phyloP scores from a whole-genome alignment of 1,139 yeast genomes.

The Taphrina flavorubra region DNA sequence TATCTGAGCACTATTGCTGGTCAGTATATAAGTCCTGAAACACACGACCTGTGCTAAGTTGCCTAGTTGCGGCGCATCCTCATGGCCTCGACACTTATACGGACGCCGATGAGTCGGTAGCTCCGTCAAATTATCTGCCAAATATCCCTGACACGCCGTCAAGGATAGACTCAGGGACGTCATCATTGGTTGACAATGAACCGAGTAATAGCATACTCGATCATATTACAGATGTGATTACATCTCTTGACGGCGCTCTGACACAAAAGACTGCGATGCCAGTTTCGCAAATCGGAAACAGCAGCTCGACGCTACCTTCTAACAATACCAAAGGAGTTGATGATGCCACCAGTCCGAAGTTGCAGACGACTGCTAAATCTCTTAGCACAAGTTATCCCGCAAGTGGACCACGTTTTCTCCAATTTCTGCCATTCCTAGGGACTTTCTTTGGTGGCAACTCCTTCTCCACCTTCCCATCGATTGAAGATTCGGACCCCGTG shows the following conservation, averaged over 20 bases:
- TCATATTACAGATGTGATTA: neutral
- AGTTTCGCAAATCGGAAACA: neutral
- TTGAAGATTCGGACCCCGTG: neutral
- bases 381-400: neutral
- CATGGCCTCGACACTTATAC: neutral
- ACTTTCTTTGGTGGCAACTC: neutral
- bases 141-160: neutral
- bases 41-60: neutral
- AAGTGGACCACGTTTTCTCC: neutral
- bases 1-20: neutral
- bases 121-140: neutral
- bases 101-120: too few species aligned
- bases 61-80: neutral
- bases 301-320: neutral
- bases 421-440: slow-evolving; percentile 8
- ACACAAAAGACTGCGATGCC: neutral
- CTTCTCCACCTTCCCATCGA: neutral
- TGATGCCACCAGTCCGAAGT: too few species aligned
- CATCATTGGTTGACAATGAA: neutral
- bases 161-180: neutral
- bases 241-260: neutral
- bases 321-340: neutral
- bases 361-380: neutral
- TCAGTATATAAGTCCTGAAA: neutral
- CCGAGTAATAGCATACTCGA: neutral